These are phyloP conservation scores for Pestalotiopsis sp. DNA, from an alignment of 2,329 filamentous ascomycete species.

Conservation along the genomic window DNA sequence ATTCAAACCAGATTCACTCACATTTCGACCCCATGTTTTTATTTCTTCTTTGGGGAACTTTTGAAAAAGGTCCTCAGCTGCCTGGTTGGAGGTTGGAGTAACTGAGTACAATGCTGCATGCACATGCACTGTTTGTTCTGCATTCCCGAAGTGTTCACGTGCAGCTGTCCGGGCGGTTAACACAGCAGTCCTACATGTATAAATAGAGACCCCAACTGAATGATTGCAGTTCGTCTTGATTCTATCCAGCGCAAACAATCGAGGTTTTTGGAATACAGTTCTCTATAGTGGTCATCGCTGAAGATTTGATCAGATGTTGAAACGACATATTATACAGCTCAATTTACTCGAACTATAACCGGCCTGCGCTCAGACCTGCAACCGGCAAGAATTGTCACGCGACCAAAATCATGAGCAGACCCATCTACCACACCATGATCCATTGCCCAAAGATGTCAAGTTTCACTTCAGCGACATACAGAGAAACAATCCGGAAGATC, in stretches of 20 bases:
- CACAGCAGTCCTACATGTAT: background rate
- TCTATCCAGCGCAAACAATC: background rate
- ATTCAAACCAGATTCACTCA: background rate
- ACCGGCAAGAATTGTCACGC: too few species aligned
- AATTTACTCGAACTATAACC: too few species aligned
- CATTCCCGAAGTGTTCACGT: background rate
- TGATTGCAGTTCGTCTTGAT: background rate
- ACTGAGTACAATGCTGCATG: background rate
- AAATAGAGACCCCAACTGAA: background rate
- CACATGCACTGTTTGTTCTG: background rate
- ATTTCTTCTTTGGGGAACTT: background rate
- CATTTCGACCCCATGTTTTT: background rate
- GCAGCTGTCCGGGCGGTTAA: background rate
- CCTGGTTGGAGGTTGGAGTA: background rate
- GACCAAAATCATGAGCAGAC: background rate
- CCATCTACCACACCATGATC: background rate
- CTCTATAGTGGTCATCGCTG: background rate
- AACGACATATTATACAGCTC: too few species aligned
- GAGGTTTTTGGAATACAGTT: background rate
- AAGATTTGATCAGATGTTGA: too few species aligned
- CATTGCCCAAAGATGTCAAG: background rate
- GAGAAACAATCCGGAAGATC: background rate
- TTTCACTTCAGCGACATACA: background rate
- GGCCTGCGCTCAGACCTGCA: too few species aligned
- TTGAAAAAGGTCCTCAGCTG: background rate